Base-by-base conservation (phyloP, 2,329 filamentous ascomycete species). In the Elsinoe perseae region DNA sequence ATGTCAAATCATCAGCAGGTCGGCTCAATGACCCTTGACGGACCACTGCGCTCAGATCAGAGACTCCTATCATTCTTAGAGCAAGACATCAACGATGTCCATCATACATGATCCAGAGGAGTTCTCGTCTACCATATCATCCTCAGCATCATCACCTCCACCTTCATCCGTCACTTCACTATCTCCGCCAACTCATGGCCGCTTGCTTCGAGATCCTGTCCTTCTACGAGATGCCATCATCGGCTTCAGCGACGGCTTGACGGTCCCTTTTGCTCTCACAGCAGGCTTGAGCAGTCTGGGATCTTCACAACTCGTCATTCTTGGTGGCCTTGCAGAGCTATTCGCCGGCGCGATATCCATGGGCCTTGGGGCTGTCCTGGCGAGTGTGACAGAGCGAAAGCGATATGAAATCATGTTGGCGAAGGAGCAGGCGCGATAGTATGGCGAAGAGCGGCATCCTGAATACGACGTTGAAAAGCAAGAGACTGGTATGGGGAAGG, bases 251-350 rank as follows among this genome's bases (percentile, higher is more conserved):
- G 87, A 91, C 65, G 87, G 87, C 14, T 77, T 91, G 62, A 91
- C 87, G 0, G 87, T 91, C 0, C 87, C 87, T 0, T 91, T 91
- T 63, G 87, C 87, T 14, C 75, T 91, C 34, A 89, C 85, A 0
- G 87, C 87, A 0, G 87, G 87, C 12, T 75, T 91, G 1, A 84
- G 81, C 1, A 78, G 78, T 63, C 59, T 70, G 4, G 66, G 66
- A 1, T 60, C 58, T 3, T 60, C 65, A 5, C 64, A 64, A 21
- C 57, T 73, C 20, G 71, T 73, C 50, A 68, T 74, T 46, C 57
- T 86, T 61, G 86, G 84, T 53, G 86, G 86, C 5, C 74, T 88
- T 27, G 86, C 86, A 3, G 86, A 90, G 73, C 77, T 90, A 50
- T 85, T 87, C 66, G 84, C 84, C 0, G 86, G 87, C 16, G 82